Evolutionary conservation across 768 basidiomycete species (phyloP).

Genomic region (Flagelloscypha sp.): DNA sequence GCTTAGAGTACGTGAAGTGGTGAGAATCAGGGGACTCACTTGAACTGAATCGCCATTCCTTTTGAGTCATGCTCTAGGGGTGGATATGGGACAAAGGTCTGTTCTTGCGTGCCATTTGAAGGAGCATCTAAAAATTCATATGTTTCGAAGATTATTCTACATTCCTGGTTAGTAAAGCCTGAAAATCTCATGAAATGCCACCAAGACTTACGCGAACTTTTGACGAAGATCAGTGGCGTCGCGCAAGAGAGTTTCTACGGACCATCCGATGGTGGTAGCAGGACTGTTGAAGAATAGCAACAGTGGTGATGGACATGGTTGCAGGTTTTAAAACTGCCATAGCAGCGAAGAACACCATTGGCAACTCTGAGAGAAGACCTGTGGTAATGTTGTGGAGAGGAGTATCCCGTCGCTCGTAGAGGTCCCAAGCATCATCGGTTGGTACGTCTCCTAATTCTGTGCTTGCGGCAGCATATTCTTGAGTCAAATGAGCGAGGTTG

Average conservation of each 20-base stretch:
- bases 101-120: too few relatives aligned
- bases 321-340: slow-evolving; percentile 18
- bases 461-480: slow-evolving; percentile 10
- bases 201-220: too few relatives aligned
- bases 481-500: not conserved
- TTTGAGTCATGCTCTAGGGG: too few relatives aligned
- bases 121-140: slow-evolving; percentile 21
- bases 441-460: slow-evolving; percentile 6
- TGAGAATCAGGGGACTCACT: too few relatives aligned
- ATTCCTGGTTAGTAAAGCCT: too few relatives aligned
- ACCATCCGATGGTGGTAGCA: slow-evolving; percentile 20
- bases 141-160: not conserved
- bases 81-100: too few relatives aligned
- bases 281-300: slow-evolving; percentile 21
- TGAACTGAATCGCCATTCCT: too few relatives aligned
- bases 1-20: too few relatives aligned
- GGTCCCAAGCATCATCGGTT: not conserved
- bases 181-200: too few relatives aligned
- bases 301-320: slow-evolving; percentile 19
- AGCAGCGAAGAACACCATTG: slow-evolving; percentile 21
- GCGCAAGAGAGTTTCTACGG: slow-evolving; percentile 16
- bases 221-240: slow-evolving; percentile 14
- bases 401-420: slow-evolving; percentile 2
- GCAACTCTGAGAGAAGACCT: slow-evolving; percentile 7
- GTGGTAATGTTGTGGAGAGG: slow-evolving; percentile 1